Conservation (phyloP, 2,329 filamentous ascomycete genomes). For the Trichoderma sp. region DNA sequence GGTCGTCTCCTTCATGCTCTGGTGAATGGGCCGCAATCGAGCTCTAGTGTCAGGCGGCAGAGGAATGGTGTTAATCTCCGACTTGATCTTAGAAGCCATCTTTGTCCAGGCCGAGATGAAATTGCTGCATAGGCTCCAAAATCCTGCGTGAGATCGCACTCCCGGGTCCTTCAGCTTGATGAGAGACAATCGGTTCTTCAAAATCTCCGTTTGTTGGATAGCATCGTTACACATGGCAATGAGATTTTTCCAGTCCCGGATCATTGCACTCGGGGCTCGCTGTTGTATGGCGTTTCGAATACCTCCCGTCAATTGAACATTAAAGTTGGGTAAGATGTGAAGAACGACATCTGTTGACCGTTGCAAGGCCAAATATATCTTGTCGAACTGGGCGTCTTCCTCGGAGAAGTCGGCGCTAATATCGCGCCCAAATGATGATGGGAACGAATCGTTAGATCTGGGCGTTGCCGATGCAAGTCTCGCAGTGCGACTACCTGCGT, state of each 20-base stretch:
- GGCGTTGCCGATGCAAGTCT: constrained; percentile 67
- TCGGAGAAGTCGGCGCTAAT: constrained; percentile 65
- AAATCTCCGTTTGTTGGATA: constrained; percentile 70
- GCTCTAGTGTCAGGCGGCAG: constrained; percentile 68
- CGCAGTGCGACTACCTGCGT: constrained; percentile 51
- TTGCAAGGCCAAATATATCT: constrained; percentile 75
- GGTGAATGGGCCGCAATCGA: constrained; percentile 78
- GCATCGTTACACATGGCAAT: constrained; percentile 71
- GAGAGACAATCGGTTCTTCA: constrained; percentile 71
- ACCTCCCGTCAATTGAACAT: constrained; percentile 64
- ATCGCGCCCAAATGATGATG: constrained; percentile 50
- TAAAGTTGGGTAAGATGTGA: constrained; percentile 69
- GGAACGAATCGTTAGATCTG: constrained; percentile 80
- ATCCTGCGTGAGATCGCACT: constrained; percentile 62
- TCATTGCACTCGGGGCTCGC: constrained; percentile 58
- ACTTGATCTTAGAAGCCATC: constrained; percentile 62
- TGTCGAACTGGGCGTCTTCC: constrained; percentile 80
- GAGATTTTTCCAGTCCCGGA: constrained; percentile 68
- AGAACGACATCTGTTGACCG: constrained; percentile 73
- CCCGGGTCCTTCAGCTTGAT: constrained; percentile 86
- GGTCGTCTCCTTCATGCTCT: constrained; percentile 77
- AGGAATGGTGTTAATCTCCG: constrained; percentile 52
- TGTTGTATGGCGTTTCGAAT: constrained; percentile 64
- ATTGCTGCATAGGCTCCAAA: constrained; percentile 72
- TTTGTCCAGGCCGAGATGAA: constrained; percentile 72